Evolutionary conservation across 2,329 filamentous ascomycete genomes (phyloP).

Genomic region (Cladosporium halotolerans): DNA sequence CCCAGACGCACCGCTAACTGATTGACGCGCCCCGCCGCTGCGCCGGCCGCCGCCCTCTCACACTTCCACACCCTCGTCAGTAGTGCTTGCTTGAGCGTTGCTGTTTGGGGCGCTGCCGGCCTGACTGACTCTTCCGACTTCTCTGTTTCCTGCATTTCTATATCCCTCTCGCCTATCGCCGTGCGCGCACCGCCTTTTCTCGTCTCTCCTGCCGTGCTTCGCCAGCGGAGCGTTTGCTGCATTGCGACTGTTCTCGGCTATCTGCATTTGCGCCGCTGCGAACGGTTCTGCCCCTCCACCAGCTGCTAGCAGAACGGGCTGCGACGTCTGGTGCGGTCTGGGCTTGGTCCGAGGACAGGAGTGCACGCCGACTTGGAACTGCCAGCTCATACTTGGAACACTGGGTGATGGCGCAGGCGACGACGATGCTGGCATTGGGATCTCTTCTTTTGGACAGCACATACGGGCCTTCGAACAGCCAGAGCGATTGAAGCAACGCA

Average conservation of each 20-base stretch:
- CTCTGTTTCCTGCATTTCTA: background rate
- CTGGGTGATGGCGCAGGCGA: conserved; percentile 7
- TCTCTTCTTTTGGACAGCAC: conserved; percentile 9
- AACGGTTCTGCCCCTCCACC: conserved; percentile 2
- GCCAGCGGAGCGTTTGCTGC: conserved; percentile 3
- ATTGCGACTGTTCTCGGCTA: background rate
- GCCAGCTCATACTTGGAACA: background rate
- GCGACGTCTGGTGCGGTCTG: conserved; percentile 3
- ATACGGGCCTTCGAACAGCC: conserved; percentile 5
- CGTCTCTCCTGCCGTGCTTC: background rate
- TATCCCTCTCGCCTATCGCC: background rate
- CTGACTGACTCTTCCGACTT: background rate
- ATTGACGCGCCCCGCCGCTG: background rate
- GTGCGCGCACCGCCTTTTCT: background rate
- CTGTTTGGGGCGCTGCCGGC: background rate
- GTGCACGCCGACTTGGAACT: background rate
- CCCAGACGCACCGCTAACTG: too few relatives aligned
- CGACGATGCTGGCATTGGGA: conserved; percentile 11
- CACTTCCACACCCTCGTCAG: background rate
- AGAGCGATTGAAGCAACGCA: conserved; percentile 1
- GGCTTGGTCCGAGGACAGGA: background rate
- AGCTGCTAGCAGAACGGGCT: background rate
- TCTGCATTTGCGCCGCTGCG: conserved; percentile 8
- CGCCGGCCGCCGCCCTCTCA: background rate
- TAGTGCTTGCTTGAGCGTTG: background rate